phyloP scores from a whole-genome alignment of 2,329 filamentous ascomycete species.

The Xylogone sp. region DNA sequence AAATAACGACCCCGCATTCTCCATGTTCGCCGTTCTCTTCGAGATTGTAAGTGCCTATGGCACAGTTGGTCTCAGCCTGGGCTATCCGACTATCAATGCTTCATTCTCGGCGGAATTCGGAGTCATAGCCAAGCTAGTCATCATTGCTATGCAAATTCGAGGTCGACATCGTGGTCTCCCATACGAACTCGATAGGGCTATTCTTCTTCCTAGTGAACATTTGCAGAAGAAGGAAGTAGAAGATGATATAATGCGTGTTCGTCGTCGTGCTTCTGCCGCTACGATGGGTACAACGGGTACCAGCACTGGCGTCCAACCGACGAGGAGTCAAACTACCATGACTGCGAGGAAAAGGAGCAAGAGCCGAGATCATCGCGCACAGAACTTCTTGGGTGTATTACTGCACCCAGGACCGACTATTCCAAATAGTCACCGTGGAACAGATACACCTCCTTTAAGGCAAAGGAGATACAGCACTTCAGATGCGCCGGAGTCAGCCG shows the following conservation, averaged over 20 bases:
- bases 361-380: constrained; percentile 6
- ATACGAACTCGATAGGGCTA: constrained; percentile 66
- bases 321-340: constrained; percentile 5
- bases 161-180: constrained; percentile 66
- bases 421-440: constrained; percentile 13
- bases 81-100: constrained; percentile 71
- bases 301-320: not conserved
- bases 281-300: not conserved
- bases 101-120: constrained; percentile 82
- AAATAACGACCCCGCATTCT: constrained; percentile 53
- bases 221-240: constrained; percentile 56
- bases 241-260: constrained; percentile 25
- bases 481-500: not conserved
- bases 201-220: constrained; percentile 63
- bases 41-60: constrained; percentile 90
- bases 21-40: constrained; percentile 70
- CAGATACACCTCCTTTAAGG: not conserved
- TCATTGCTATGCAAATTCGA: constrained; percentile 67
- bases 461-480: not conserved
- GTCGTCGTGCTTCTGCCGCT: constrained; percentile 5
- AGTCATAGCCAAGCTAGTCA: constrained; percentile 57
- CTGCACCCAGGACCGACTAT: constrained; percentile 28
- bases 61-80: constrained; percentile 87
- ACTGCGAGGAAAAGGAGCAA: constrained; percentile 9
- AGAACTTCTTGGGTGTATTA: constrained; percentile 23